phyloP scores from a whole-genome alignment of 352 stramenopile species.

The Phytopythium cucurbitacearum region DNA sequence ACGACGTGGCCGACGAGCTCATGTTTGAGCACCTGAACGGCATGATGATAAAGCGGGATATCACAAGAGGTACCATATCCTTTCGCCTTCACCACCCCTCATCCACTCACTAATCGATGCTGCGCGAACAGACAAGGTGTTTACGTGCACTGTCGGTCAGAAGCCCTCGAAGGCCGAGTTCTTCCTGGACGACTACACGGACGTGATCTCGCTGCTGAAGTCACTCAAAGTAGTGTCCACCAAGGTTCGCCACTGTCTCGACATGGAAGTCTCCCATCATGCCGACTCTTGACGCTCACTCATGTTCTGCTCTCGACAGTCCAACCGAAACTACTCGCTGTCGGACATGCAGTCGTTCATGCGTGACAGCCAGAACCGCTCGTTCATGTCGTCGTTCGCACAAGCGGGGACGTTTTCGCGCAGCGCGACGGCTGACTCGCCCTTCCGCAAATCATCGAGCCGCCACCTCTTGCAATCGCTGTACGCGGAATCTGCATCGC shows the following conservation, averaged over 20 bases:
- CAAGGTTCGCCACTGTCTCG: constrained; percentile 35
- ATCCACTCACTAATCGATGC: constrained; percentile 3
- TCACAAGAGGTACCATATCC: constrained; percentile 34
- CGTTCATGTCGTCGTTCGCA: constrained; percentile 49
- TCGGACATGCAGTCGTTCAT: constrained; percentile 84
- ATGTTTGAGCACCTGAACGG: constrained; percentile 90
- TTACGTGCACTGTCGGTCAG: constrained; percentile 96
- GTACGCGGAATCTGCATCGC: constrained; percentile 13
- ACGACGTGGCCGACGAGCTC: constrained; percentile 98
- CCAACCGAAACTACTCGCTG: constrained; percentile 77
- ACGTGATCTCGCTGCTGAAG: constrained; percentile 92
- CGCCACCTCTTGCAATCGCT: constrained; percentile 38
- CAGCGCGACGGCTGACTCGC: constrained; percentile 37
- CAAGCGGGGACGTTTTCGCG: constrained; percentile 27
- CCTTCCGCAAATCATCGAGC: constrained; percentile 50
- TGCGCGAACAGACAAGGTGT: constrained; percentile 76
- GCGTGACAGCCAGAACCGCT: constrained; percentile 28
- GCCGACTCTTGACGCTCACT: background rate
- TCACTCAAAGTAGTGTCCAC: constrained; percentile 69
- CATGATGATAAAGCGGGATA: constrained; percentile 29
- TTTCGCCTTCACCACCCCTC: no score
- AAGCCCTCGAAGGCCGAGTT: constrained; percentile 96
- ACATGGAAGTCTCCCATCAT: background rate
- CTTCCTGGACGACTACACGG: constrained; percentile 95
- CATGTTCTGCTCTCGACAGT: constrained; percentile 25